Evolutionary conservation across 768 basidiomycete species (phyloP).

Genomic region (Mrakia hoshinonis): DNA sequence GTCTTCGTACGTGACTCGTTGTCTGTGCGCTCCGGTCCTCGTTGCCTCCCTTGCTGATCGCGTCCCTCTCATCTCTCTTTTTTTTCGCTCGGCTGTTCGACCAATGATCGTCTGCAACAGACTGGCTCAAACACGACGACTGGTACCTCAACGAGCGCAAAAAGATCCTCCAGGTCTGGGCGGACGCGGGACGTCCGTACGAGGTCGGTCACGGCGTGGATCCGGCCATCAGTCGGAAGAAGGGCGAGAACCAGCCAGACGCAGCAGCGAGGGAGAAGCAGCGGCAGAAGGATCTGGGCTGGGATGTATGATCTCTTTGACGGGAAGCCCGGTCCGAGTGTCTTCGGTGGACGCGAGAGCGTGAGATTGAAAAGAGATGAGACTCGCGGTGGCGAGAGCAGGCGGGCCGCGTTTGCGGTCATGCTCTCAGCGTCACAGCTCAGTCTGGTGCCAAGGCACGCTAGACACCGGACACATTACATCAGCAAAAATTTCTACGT

Average conservation of each 20-base stretch:
- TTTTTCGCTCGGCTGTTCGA: background rate
- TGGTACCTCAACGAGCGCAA: slow-evolving; percentile 39
- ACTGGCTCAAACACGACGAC: slow-evolving; percentile 40
- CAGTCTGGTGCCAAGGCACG: too few species aligned
- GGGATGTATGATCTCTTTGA: slow-evolving; percentile 34
- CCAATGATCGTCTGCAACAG: slow-evolving; percentile 32
- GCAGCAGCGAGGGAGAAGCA: slow-evolving; percentile 38
- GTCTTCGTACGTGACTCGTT: slow-evolving; percentile 37
- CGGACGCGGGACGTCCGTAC: slow-evolving; percentile 36
- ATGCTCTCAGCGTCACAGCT: too few species aligned
- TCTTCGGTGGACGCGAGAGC: background rate
- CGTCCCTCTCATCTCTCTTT: background rate
- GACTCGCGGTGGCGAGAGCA: too few species aligned
- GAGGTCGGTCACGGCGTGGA: slow-evolving; percentile 37
- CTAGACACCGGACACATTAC: too few species aligned
- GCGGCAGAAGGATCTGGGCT: slow-evolving; percentile 40
- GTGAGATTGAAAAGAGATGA: background rate
- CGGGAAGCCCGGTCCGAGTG: background rate
- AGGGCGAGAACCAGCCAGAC: slow-evolving; percentile 37
- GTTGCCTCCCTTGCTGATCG: background rate
- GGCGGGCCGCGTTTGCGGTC: too few species aligned
- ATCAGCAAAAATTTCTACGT: too few species aligned
- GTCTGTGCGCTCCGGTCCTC: background rate
- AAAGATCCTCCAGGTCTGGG: slow-evolving; percentile 37
- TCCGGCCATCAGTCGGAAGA: slow-evolving; percentile 33